These are phyloP conservation scores for Maudiozyma turicensis DNA, from an alignment of 805 yeast species.

Conservation along the genomic window DNA sequence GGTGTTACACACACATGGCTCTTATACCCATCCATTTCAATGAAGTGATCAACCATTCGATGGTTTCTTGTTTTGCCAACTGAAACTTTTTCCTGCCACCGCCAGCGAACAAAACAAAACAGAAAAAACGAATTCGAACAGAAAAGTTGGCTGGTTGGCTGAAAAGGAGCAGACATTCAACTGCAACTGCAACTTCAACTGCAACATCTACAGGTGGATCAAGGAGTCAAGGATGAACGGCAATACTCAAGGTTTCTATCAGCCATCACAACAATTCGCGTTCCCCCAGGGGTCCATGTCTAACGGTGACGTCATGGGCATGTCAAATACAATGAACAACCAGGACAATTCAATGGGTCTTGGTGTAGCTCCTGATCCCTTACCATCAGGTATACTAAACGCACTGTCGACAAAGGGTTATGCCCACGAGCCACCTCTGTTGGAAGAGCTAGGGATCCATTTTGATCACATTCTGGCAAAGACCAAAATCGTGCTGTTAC, in stretches of 20 bases:
- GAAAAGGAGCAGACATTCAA: too few relatives aligned
- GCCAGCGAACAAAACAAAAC: too few relatives aligned
- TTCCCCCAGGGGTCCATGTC: constrained; percentile 33
- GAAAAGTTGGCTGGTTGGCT: too few relatives aligned
- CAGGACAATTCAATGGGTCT: background rate
- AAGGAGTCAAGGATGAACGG: background rate
- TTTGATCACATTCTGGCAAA: constrained; percentile 77
- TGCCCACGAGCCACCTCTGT: constrained; percentile 85
- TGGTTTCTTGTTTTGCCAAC: too few relatives aligned
- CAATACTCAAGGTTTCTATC: constrained; percentile 7
- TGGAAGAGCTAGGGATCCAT: constrained; percentile 90
- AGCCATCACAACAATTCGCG: constrained; percentile 22
- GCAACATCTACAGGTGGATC: background rate
- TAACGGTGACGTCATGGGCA: constrained; percentile 9
- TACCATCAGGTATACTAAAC: constrained; percentile 72
- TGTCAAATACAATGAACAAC: constrained; percentile 18
- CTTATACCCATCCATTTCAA: too few relatives aligned
- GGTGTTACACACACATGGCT: too few relatives aligned
- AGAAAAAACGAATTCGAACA: too few relatives aligned
- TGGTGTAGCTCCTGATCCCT: constrained; percentile 27
- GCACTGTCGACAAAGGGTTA: constrained; percentile 92
- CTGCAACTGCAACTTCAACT: background rate
- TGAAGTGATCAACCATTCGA: too few relatives aligned
- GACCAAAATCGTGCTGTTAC: constrained; percentile 79
- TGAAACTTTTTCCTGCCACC: too few relatives aligned